A percentile compares a stretch with the other conserved stretches of the same genome.
Conservation (phyloP, 805 yeast species). For the Schwanniomyces vanrijiae region DNA sequence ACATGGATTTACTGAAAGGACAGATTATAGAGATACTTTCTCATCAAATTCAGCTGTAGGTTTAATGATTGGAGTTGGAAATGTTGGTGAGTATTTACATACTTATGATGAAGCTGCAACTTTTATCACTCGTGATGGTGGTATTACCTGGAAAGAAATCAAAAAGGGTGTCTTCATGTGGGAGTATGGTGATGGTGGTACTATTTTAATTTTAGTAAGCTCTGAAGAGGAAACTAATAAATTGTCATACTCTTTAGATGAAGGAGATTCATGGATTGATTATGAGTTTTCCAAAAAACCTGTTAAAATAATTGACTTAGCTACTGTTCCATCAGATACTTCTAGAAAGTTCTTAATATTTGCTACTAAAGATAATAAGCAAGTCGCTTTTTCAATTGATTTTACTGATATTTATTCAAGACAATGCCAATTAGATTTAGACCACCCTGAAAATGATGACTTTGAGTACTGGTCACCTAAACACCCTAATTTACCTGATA, state of each 20-base stretch:
- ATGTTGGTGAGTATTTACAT: constrained; percentile 67
- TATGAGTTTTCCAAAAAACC: constrained; percentile 59
- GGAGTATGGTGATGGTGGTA: constrained; percentile 97
- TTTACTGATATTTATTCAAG: constrained; percentile 34
- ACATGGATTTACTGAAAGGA: constrained; percentile 88
- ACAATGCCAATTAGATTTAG: constrained; percentile 45
- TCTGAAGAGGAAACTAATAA: constrained; percentile 57
- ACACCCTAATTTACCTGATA: constrained; percentile 33
- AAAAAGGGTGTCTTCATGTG: constrained; percentile 76
- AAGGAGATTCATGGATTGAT: constrained; percentile 75
- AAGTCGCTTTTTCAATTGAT: constrained; percentile 43
- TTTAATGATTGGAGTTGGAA: constrained; percentile 87
- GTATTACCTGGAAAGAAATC: constrained; percentile 82
- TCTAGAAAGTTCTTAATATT: constrained; percentile 74
- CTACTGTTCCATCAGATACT: constrained; percentile 92
- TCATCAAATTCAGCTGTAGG: constrained; percentile 92
- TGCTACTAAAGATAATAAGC: constrained; percentile 43
- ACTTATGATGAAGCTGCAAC: constrained; percentile 60
- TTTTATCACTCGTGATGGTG: constrained; percentile 86
- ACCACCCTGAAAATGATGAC: constrained; percentile 40
- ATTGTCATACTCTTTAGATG: constrained; percentile 69
- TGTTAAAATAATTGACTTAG: constrained; percentile 65
- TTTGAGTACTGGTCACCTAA: constrained; percentile 45
- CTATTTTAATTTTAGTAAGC: constrained; percentile 72
- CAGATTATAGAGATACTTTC: constrained; percentile 78